phyloP scores from a whole-genome alignment of 257 asterid species.

The Solanum infundibuliforme region DNA sequence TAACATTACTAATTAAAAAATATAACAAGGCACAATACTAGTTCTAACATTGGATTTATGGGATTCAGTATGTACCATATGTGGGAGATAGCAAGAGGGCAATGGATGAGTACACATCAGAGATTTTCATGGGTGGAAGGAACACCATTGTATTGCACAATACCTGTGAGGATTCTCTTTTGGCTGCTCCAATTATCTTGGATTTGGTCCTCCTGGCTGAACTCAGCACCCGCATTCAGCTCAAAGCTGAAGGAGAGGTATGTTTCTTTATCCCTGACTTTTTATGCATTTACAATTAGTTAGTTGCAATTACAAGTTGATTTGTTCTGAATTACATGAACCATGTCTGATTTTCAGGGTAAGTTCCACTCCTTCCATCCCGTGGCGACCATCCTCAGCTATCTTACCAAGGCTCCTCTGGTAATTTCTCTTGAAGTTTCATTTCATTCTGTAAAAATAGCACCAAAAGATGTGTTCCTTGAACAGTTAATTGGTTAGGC shows the following conservation, averaged over 20 bases:
- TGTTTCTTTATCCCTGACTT: not conserved
- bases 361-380: slow-evolving; percentile 97
- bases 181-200: slow-evolving; percentile 92
- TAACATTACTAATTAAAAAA: not conserved
- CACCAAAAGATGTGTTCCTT: not conserved
- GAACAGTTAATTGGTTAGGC: not conserved
- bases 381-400: slow-evolving; percentile 91
- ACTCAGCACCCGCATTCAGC: slow-evolving; percentile 85
- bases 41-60: not conserved
- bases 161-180: slow-evolving; percentile 93
- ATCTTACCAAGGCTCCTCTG: slow-evolving; percentile 95
- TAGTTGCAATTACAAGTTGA: not conserved
- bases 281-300: not conserved
- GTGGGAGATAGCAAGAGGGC: slow-evolving; percentile 99
- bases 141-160: slow-evolving; percentile 93
- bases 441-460: not conserved
- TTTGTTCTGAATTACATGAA: not conserved
- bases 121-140: slow-evolving; percentile 94
- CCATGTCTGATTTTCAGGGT: slow-evolving; percentile 32
- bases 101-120: slow-evolving; percentile 98
- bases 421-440: slow-evolving; percentile 18
- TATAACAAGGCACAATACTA: not conserved
- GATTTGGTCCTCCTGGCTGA: slow-evolving; percentile 97
- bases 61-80: slow-evolving; percentile 73
- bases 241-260: slow-evolving; percentile 77